A percentile compares a stretch with the other conserved stretches of the same genome.
phyloP scores from a whole-genome alignment of 2,329 filamentous ascomycete genomes.

The Fusarium secorum region DNA sequence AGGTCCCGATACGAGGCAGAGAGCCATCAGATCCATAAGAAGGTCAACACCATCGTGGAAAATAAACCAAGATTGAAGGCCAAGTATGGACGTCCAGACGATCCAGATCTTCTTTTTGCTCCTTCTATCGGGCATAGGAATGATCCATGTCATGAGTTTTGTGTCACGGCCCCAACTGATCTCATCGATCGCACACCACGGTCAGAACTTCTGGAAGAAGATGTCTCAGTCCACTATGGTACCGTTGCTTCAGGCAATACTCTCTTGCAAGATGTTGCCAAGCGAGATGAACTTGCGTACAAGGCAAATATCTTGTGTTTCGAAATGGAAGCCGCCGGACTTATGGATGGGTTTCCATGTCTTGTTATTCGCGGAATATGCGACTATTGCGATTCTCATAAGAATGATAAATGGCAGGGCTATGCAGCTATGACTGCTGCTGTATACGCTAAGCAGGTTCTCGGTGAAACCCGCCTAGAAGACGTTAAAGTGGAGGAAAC shows the following conservation, averaged over 20 bases:
- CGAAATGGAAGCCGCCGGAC: background rate
- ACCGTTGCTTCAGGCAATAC: background rate
- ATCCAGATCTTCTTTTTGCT: fast-evolving
- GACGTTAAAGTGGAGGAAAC: fast-evolving
- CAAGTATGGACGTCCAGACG: background rate
- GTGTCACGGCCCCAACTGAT: fast-evolving
- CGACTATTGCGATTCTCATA: background rate
- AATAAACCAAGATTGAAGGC: fast-evolving
- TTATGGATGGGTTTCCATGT: background rate
- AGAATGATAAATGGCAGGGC: background rate
- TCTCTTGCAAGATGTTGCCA: fast-evolving
- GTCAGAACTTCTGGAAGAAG: fast-evolving
- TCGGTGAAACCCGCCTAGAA: fast-evolving
- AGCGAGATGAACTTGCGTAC: background rate
- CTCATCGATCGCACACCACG: fast-evolving
- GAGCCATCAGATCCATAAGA: background rate
- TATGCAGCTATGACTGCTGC: background rate
- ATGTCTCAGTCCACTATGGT: background rate
- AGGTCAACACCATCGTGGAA: fast-evolving
- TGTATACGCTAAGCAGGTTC: background rate
- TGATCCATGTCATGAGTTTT: fast-evolving
- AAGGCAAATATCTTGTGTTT: background rate
- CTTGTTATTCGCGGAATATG: background rate
- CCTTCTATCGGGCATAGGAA: fast-evolving
- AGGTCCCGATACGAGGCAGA: fast-evolving